A percentile compares a stretch with the other conserved stretches of the same genome.
These are phyloP conservation scores for Lichtheimia hyalospora DNA, from an alignment of 371 early-diverging fungal genomes.

Conservation along the genomic window DNA sequence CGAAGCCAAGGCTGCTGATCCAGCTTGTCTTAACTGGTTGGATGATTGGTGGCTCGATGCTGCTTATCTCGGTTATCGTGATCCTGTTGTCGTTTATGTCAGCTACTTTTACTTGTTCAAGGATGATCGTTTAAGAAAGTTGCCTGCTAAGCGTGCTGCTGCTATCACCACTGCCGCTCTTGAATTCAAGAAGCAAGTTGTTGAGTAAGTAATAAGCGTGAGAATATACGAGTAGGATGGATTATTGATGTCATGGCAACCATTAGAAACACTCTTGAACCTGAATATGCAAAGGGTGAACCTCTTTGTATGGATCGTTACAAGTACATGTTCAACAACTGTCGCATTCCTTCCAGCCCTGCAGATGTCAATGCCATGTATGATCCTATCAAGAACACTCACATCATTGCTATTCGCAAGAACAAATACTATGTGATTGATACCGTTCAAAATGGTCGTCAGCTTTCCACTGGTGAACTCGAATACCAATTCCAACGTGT, in stretches of 20 bases:
- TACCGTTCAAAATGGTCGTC: constrained; percentile 74
- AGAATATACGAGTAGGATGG: background rate
- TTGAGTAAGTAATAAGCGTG: constrained; percentile 39
- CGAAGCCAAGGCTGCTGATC: constrained; percentile 63
- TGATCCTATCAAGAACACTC: constrained; percentile 79
- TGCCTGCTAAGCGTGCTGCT: constrained; percentile 85
- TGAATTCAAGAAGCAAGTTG: constrained; percentile 84
- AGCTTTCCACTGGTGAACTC: constrained; percentile 83
- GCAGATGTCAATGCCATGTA: constrained; percentile 78
- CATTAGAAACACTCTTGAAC: constrained; percentile 70
- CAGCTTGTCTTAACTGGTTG: constrained; percentile 82
- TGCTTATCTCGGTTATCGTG: constrained; percentile 94
- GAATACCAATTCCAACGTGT: constrained; percentile 77
- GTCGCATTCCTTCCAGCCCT: constrained; percentile 86
- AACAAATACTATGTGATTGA: constrained; percentile 88
- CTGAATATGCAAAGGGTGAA: constrained; percentile 78
- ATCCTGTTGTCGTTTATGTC: constrained; percentile 91
- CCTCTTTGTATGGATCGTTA: constrained; percentile 92
- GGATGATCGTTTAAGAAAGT: constrained; percentile 76
- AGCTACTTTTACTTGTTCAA: constrained; percentile 84
- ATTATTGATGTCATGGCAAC: background rate
- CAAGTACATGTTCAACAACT: constrained; percentile 96
- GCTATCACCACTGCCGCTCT: constrained; percentile 85
- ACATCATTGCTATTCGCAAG: constrained; percentile 86
- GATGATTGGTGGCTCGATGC: constrained; percentile 95